Base-by-base conservation (phyloP, 2,329 filamentous ascomycete species). In the Elsinoe fawcettii region DNA sequence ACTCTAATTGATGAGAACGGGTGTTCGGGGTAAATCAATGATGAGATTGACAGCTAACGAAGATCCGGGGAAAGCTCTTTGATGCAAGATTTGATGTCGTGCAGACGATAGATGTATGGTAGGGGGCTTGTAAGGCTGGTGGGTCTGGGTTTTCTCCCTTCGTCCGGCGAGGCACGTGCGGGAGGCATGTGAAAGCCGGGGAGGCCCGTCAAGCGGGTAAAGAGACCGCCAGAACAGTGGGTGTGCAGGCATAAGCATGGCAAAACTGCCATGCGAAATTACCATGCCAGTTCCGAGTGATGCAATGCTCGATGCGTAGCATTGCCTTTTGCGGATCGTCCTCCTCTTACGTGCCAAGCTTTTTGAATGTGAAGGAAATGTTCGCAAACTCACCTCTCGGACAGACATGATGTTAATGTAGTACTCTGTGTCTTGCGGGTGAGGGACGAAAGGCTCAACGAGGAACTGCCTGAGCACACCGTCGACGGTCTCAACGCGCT, bases 391-490 rank as follows among this genome's bases (percentile, higher is more conserved):
- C 85, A 97, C 93, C 86, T 97, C 93, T 81, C 93, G 88, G 70
- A 96, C 91, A 63, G 93, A 97, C 84, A 96, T 93, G 81, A 99
- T 99, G 85, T 96, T 96, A 81, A 99, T 96, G 79, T 99, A 99
- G 81, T 97, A 97, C 78, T 99, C 93, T 63, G 92, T 96, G 74
- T 90, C 87, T 68, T 90, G 83, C 63, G 91, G 87, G 77, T 99
- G 93, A 69, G 92, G 93, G 62, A 97, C 91, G 71, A 99, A 97
- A 55, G 93, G 93, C 84, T 99, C 93, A 66, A 99, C 91, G 64
- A 99, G 81, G 82, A 99, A 99, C 70, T 95, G 88, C 74, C 91
- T 86, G 73, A 99, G 82, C 63, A 88, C 83, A 73, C 93, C 93
- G 63, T 87, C 83, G 66, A 90, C 86, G 67, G 88, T 87, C 85